These are phyloP conservation scores for Microcyclospora tardicrescens DNA, from an alignment of 2,329 filamentous ascomycete species.

Conservation along the genomic window DNA sequence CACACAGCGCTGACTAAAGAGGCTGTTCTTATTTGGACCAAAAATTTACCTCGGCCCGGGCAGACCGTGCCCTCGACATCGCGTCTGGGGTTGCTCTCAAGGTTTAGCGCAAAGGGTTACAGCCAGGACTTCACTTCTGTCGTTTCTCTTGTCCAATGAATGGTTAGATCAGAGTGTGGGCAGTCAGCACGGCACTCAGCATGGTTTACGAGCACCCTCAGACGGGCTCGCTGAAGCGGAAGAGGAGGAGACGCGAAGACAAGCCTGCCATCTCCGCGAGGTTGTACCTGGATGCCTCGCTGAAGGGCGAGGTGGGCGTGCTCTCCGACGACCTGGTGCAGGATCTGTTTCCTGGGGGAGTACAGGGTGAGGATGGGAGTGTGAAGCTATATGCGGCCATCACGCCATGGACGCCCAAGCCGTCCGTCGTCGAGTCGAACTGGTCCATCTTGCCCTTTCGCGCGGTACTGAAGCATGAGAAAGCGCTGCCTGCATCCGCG, in stretches of 20 bases:
- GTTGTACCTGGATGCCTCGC: conserved; percentile 70
- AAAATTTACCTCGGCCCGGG: too few relatives aligned
- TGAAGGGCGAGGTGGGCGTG: conserved; percentile 74
- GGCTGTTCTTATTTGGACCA: too few relatives aligned
- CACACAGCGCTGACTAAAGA: too few relatives aligned
- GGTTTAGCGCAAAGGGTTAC: too few relatives aligned
- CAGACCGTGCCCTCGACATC: too few relatives aligned
- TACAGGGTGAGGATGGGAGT: conserved; percentile 7
- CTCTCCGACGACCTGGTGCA: conserved; percentile 75
- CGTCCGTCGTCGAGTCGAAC: conserved; percentile 45
- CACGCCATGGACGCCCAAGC: conserved; percentile 55
- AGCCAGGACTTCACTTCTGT: too few relatives aligned
- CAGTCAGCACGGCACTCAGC: conserved; percentile 3
- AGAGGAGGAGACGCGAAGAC: conserved; percentile 41
- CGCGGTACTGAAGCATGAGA: conserved; percentile 34
- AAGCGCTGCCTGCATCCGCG: conserved; percentile 59
- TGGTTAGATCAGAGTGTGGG: too few relatives aligned
- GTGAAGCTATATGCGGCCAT: conserved; percentile 54
- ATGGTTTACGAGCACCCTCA: conserved; percentile 34
- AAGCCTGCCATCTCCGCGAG: conserved; percentile 67
- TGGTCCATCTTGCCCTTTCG: conserved; percentile 80
- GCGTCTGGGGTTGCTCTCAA: too few relatives aligned
- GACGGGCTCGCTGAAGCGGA: conserved; percentile 37
- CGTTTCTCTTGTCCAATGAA: too few relatives aligned
- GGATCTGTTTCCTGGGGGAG: conserved; percentile 56